A percentile compares a stretch with the other conserved stretches of the same genome.
phyloP scores from a whole-genome alignment of 306 rosid species.

The Arachis stenosperma region DNA sequence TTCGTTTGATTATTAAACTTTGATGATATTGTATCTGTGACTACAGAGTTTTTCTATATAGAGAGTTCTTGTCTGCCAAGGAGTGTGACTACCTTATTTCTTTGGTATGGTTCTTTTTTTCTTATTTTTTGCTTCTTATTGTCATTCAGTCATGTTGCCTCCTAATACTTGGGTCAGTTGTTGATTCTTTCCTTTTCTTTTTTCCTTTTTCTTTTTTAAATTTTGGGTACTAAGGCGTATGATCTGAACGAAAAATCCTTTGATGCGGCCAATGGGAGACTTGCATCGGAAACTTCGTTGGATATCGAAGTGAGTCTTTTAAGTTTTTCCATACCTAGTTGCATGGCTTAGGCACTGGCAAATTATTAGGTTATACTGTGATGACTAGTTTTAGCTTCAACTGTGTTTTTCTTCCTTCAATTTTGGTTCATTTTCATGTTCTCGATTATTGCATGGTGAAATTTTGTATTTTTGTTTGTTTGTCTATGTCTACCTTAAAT shows the following conservation, averaged over 20 bases:
- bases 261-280: conserved; percentile 27
- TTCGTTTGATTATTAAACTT: background rate
- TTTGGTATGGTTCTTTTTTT: conserved; percentile 54
- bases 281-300: conserved; percentile 40
- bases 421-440: conserved; percentile 20
- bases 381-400: conserved; percentile 9
- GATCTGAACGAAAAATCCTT: conserved; percentile 45
- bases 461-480: background rate
- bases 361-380: conserved; percentile 10
- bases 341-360: conserved; percentile 22
- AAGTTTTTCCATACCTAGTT: conserved; percentile 19
- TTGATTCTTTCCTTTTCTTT: background rate
- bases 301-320: conserved; percentile 50
- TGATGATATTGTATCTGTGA: conserved; percentile 33
- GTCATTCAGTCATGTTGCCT: background rate
- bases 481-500: background rate
- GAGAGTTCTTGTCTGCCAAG: conserved; percentile 63
- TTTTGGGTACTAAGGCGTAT: conserved; percentile 47
- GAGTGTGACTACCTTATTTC: conserved; percentile 83
- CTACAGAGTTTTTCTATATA: conserved; percentile 72
- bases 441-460: conserved; percentile 1
- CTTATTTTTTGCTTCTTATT: conserved; percentile 11
- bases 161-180: conserved; percentile 21
- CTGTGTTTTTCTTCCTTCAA: conserved; percentile 18
- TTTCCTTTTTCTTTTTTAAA: conserved; percentile 5